Evolutionary conservation across 179 eudicot genomes (phyloP), one percentile per base, ranked within the genome.

Genomic region (Heliamphora ciliata): DNA sequence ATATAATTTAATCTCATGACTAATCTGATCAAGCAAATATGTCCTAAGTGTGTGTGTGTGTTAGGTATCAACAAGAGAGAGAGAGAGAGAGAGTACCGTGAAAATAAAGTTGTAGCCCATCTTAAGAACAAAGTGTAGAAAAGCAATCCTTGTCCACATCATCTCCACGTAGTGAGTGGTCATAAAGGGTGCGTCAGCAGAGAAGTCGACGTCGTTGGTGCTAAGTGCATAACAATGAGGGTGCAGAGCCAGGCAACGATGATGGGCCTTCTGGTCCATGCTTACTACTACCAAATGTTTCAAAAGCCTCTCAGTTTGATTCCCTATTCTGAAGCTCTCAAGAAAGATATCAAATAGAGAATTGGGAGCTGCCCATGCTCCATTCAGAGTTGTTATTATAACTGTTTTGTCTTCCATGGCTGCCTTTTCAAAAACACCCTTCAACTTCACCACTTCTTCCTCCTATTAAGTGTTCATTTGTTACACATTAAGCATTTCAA

Each of bases 361-460:
- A 76, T 87, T 84, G 50, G 91, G 93, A 64, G 80, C 90, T 13
- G 91, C 88, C 96, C 91, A 90, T 60, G 93, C 94, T 18, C 84
- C 85, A 51, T 91, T 91, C 55, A 21, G 24, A 21, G 24, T 21
- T 21, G 24, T 21, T 21, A 21, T 21, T 21, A 21, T 21, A 21
- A 21, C 89, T 0, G 91, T 90, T 17, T 85, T 90, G 59, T 86
- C 84, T 11, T 74, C 59, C 73, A 80, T 89, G 21, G 90, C 76
- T 8, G 91, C 93, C 31, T 82, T 81, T 47, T 24, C 80, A 78
- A 84, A 15, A 24, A 77, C 46, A 17, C 61, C 17, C 69, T 58
- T 79, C 71, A 86, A 50, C 52, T 67, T 54, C 21, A 50, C 55
- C 47, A 6, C 18, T 44, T 15, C 50, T 17, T 14, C 15, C 17